These are phyloP conservation scores for Mentha longifolia DNA, from an alignment of 257 asterid genomes.

Conservation along the genomic window DNA sequence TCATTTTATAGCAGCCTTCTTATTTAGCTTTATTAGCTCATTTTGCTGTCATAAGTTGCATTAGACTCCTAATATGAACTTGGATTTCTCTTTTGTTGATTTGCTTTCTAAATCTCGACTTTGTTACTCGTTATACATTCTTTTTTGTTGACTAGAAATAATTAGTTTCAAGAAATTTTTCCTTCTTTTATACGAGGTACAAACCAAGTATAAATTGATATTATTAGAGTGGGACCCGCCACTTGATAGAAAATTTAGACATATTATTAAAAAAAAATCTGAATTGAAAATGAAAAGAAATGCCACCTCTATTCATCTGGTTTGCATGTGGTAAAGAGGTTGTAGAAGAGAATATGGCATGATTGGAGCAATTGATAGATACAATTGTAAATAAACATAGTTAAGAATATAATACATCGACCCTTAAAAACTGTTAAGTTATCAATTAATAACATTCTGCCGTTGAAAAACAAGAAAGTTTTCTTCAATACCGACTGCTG, in stretches of 20 bases:
- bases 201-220: too few relatives aligned
- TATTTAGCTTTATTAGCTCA: not conserved
- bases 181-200: too few relatives aligned
- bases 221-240: too few relatives aligned
- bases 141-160: too few relatives aligned
- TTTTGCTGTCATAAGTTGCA: not conserved
- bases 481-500: slow-evolving; percentile 6
- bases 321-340: too few relatives aligned
- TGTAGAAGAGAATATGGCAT: not conserved
- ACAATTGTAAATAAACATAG: not conserved
- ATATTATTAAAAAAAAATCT: too few relatives aligned
- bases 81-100: not conserved
- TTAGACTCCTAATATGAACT: not conserved
- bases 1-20: slow-evolving; percentile 1
- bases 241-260: too few relatives aligned
- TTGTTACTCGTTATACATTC: not conserved
- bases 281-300: too few relatives aligned
- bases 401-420: not conserved
- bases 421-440: not conserved
- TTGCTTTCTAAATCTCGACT: not conserved
- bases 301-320: too few relatives aligned
- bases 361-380: not conserved
- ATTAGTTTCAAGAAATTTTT: too few relatives aligned
- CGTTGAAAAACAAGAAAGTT: slow-evolving; percentile 20
- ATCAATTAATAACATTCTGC: not conserved